Conservation (phyloP, 2,329 filamentous ascomycete genomes). For the Cryphonectria carpinicola region DNA sequence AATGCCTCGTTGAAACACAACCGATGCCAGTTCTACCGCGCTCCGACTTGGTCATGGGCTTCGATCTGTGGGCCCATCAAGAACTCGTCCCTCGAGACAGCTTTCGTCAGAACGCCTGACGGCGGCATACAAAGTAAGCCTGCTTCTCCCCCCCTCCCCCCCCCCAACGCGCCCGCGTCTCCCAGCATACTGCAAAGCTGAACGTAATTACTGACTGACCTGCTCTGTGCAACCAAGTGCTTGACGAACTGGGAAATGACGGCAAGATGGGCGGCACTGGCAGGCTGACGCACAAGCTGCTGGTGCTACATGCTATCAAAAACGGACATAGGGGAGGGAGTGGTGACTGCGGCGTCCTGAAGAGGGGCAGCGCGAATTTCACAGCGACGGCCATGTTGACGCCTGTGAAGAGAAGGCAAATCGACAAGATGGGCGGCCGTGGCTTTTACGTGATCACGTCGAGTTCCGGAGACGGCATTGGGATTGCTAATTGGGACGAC, state of each 20-base stretch:
- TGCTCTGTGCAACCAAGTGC: background rate
- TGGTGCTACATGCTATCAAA: slow-evolving; percentile 4
- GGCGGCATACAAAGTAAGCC: background rate
- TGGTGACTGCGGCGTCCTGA: background rate
- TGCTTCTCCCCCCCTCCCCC: background rate
- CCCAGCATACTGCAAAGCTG: background rate
- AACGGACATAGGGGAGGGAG: background rate
- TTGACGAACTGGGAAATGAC: slow-evolving; percentile 6
- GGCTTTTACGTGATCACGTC: background rate
- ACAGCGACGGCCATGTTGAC: slow-evolving; percentile 4
- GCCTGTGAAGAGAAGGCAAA: background rate
- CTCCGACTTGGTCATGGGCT: slow-evolving; percentile 6
- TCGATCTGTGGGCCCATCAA: slow-evolving; percentile 1
- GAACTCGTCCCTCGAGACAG: background rate
- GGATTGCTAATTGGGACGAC: slow-evolving; percentile 1
- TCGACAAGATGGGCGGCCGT: background rate
- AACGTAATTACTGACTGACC: background rate
- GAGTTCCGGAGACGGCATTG: background rate
- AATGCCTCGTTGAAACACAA: background rate
- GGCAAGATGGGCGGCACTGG: background rate
- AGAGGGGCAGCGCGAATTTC: background rate
- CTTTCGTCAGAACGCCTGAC: background rate
- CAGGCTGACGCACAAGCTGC: background rate
- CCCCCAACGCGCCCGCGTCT: background rate
- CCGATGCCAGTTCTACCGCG: background rate